phyloP scores from a whole-genome alignment of 192 early-diverging fungal genomes.

The Linnemannia exigua region DNA sequence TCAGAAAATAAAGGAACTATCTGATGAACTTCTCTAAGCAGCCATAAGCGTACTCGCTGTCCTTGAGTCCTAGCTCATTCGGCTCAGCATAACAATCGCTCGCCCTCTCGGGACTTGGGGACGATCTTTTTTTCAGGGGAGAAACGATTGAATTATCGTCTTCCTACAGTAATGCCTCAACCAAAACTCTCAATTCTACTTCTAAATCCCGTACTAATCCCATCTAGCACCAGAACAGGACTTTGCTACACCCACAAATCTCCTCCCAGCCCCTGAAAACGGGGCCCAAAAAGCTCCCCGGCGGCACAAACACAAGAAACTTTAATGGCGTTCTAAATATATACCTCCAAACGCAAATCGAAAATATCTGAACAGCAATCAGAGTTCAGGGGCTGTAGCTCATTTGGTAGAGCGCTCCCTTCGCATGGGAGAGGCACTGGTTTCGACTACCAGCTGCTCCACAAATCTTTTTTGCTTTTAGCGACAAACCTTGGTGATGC shows the following conservation, averaged over 20 bases:
- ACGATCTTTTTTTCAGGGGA: neutral
- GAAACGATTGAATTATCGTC: neutral
- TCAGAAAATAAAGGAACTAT: too few relatives aligned
- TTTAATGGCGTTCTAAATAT: neutral
- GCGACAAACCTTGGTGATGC: neutral
- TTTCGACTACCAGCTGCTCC: conserved; percentile 59
- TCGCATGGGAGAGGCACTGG: conserved; percentile 58
- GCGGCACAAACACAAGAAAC: neutral
- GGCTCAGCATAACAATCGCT: too few relatives aligned
- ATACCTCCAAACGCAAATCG: neutral
- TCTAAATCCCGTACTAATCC: neutral
- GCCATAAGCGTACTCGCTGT: too few relatives aligned
- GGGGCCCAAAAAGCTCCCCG: too few relatives aligned
- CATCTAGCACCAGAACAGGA: neutral
- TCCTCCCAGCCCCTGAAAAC: too few relatives aligned
- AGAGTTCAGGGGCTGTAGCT: conserved; percentile 50
- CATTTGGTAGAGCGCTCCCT: conserved; percentile 59
- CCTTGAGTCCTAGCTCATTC: too few relatives aligned
- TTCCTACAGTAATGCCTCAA: neutral
- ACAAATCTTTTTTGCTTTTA: conserved; percentile 23
- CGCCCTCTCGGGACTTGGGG: too few relatives aligned
- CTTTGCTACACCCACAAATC: neutral
- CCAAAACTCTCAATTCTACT: neutral
- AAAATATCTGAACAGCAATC: neutral
- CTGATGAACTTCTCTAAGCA: too few relatives aligned